Base-by-base conservation (phyloP, 1,284 basidiomycete genomes). In the Neotropicomus parvogracilis region DNA sequence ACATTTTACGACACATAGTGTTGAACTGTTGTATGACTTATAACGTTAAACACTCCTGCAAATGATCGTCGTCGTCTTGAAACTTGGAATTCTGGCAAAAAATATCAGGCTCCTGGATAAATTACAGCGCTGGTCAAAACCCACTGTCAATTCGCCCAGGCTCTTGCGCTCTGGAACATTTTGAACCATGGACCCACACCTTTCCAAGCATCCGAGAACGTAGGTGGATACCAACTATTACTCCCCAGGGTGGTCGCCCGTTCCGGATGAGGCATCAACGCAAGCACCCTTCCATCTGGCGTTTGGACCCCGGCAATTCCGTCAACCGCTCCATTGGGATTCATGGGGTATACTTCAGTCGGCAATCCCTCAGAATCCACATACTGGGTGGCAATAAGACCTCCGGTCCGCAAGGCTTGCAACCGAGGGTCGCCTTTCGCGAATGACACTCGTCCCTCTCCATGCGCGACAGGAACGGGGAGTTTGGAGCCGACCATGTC, bases 261-360 rank as follows among this genome's bases (percentile, higher is more conserved):
- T 66, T 95, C 92, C 0, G 92, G 92, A 69, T 95, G 95, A 24
- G 95, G 95, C 97, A 99, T 99, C 59, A 99, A 71, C 7, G 91
- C 92, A 49, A 99, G 74, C 12, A 99, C 87, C 14, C 95, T 79
- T 13, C 95, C 95, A 58, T 87, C 78, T 3, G 80, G 77, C 3
- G 92, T 93, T 59, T 91, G 85, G 31, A 99, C 79, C 20, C 93
- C 95, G 10, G 94, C 89, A 48, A 97, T 82, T 16, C 93, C 95
- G 10, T 78, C 82, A 0, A 86, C 81, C 58, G 86, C 89, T 33
- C 97, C 95, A 67, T 99, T 99, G 26, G 97, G 95, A 70, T 99
- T 99, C 60, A 86, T 73, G n/a, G 94, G 94, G 67, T 97, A 97
- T 26, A 72, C 62, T 56, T 84, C 80, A 0, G 94, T 91, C 10